Evolutionary conservation across 176 grass and related monocot genomes (phyloP), one percentile per base, ranked within the genome.

Genomic region (Oryza rufipogon): DNA sequence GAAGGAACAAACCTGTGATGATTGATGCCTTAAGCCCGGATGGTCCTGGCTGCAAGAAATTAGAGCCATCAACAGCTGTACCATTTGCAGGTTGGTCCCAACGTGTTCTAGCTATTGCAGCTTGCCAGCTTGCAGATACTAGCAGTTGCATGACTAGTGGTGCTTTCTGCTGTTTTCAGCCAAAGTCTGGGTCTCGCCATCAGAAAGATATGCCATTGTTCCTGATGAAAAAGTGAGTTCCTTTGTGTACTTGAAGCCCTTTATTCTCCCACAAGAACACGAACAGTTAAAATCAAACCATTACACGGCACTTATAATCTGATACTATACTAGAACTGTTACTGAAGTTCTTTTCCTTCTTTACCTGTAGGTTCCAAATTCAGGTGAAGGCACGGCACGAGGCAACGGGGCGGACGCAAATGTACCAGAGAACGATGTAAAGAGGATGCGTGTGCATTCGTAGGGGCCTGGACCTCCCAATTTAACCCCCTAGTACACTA

Each of bases 191-290:
- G 91, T 99, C 56, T 99, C 96, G 0, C 96, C 93, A 22, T 92
- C 96, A 1, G 89, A 99, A 92, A 94, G 96, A 99, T 99, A 99
- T 8, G 96, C 96, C 28, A 87, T 99, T 79, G 96, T 99, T 51
- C 96, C 96, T 71, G 91, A 96, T 64, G 96, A 99, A 44, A 95
- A 91, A 32, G 96, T 99, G 77, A 94, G 88, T 63, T 82, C 51
- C 33, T 28, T n/a, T 42, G 11, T 44, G 67, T 11, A 73, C 13
- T 72, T 19, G 68, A 20, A 73, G 20, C 30, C 0, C 5, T 33
- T 14, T 36, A 36, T 73, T 23, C 20, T 33, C 28, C 9, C 36
- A 2, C 0, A 5, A 56, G 32, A 28, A 69, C 19, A 56, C 0
- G 2, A 61, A 75, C 36, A 48, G 15, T 33, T 19, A 54, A 65